A percentile compares a stretch with the other conserved stretches of the same genome.
phyloP scores from a whole-genome alignment of 805 yeast genomes.

The Saturnispora zaruensis region DNA sequence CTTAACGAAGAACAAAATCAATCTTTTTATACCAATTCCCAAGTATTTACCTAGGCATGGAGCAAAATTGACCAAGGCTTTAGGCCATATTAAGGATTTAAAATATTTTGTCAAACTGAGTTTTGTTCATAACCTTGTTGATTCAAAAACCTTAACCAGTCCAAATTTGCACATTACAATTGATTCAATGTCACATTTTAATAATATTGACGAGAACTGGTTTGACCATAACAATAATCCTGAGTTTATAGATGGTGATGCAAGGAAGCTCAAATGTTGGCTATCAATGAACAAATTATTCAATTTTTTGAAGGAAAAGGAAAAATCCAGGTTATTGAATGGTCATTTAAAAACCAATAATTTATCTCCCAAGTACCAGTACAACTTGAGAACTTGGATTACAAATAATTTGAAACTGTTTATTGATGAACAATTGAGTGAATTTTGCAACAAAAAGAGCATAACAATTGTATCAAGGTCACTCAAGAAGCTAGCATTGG shows the following conservation, averaged over 20 bases:
- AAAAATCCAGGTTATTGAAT: slow-evolving; percentile 14
- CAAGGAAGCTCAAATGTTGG: slow-evolving; percentile 12
- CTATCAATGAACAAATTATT: slow-evolving; percentile 17
- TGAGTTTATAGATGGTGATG: slow-evolving; percentile 7
- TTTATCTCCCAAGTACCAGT: neutral
- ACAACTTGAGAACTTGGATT: slow-evolving; percentile 15
- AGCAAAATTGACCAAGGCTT: slow-evolving; percentile 9
- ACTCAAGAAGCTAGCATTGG: slow-evolving; percentile 18
- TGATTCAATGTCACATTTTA: slow-evolving; percentile 12
- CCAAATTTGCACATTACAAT: slow-evolving; percentile 14
- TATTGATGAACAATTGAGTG: slow-evolving; percentile 27
- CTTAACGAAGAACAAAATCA: slow-evolving; percentile 14
- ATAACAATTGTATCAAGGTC: slow-evolving; percentile 24
- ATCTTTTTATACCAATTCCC: slow-evolving; percentile 23
- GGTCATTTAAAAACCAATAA: slow-evolving; percentile 15
- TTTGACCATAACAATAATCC: slow-evolving; percentile 8
- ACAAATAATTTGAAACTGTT: slow-evolving; percentile 20
- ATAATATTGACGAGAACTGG: slow-evolving; percentile 11
- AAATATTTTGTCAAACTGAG: slow-evolving; percentile 15
- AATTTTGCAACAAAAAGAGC: slow-evolving; percentile 20
- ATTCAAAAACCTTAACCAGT: slow-evolving; percentile 10
- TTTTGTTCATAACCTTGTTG: slow-evolving; percentile 13
- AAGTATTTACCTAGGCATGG: slow-evolving; percentile 13
- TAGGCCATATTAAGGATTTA: slow-evolving; percentile 1
- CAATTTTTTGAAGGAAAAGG: slow-evolving; percentile 20